A percentile compares a stretch with the other conserved stretches of the same genome.
phyloP scores from a whole-genome alignment of 768 basidiomycete species.

The Thelephora aurantiotincta region DNA sequence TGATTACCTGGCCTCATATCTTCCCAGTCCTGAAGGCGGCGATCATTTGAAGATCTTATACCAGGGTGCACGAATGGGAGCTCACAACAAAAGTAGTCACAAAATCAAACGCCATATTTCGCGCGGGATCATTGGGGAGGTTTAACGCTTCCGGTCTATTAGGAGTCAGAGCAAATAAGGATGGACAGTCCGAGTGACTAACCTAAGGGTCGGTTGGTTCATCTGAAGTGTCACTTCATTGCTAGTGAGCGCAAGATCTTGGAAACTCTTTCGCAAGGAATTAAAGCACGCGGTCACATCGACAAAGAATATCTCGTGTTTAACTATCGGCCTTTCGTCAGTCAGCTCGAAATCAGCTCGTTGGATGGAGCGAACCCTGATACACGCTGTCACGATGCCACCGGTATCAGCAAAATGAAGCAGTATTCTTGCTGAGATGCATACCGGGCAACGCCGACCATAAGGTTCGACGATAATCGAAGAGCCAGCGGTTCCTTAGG shows the following conservation, averaged over 20 bases:
- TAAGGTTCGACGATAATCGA: conserved; percentile 74
- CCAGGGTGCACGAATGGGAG: conserved; percentile 2
- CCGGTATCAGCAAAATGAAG: neutral
- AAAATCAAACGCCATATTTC: conserved; percentile 40
- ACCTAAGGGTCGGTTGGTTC: conserved; percentile 55
- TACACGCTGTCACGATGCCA: conserved; percentile 23
- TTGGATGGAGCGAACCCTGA: conserved; percentile 22
- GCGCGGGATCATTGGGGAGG: conserved; percentile 31
- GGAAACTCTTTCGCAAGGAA: conserved; percentile 64
- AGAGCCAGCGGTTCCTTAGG: conserved; percentile 82
- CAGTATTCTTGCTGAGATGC: conserved; percentile 9
- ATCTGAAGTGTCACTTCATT: conserved; percentile 51
- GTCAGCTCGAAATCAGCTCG: neutral
- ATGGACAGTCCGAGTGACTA: conserved; percentile 26
- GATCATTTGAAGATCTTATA: neutral
- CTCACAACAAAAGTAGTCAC: conserved; percentile 51
- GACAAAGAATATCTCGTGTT: conserved; percentile 69
- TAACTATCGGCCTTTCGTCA: conserved; percentile 32
- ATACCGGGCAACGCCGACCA: conserved; percentile 83
- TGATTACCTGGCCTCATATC: conserved; percentile 2
- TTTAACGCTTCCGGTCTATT: conserved; percentile 21
- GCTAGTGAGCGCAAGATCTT: conserved; percentile 36
- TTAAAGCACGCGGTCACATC: conserved; percentile 72
- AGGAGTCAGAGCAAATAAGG: neutral
- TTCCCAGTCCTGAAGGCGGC: conserved; percentile 8